Conservation (phyloP, 2,329 filamentous ascomycete genomes). For the Emmonsia crescens region DNA sequence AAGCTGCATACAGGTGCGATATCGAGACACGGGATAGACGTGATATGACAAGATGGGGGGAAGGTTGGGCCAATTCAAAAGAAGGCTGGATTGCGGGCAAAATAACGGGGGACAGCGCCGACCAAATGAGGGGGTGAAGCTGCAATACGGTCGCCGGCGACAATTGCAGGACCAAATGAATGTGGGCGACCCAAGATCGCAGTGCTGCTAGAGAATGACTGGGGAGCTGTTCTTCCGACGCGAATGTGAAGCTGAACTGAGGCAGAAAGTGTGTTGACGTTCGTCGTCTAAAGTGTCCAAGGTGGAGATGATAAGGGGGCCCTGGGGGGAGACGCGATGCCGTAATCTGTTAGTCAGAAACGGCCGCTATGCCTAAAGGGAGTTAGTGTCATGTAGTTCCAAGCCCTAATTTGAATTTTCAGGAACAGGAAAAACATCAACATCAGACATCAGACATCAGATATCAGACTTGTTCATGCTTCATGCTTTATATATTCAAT, state of each 20-base stretch:
- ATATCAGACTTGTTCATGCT: too few relatives aligned
- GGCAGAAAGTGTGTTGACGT: neutral
- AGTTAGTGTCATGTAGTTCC: neutral
- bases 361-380: neutral
- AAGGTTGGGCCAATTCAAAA: neutral
- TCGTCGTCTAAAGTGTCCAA: neutral
- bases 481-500: neutral
- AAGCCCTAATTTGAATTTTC: neutral
- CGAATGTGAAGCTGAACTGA: neutral
- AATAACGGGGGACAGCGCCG: neutral
- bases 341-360: neutral
- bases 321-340: neutral
- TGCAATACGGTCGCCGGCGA: slow-evolving; percentile 2
- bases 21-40: neutral
- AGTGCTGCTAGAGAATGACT: neutral
- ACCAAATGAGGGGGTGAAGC: neutral
- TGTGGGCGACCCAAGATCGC: neutral
- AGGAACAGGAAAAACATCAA: slow-evolving; percentile 3
- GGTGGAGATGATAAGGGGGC: slow-evolving; percentile 1
- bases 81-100: neutral
- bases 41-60: neutral
- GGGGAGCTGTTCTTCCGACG: neutral
- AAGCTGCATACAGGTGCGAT: neutral
- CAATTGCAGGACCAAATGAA: slow-evolving; percentile 2
- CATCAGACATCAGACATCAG: neutral